phyloP scores from a whole-genome alignment of 148 eudicot genomes.

The Polygonum aviculare region DNA sequence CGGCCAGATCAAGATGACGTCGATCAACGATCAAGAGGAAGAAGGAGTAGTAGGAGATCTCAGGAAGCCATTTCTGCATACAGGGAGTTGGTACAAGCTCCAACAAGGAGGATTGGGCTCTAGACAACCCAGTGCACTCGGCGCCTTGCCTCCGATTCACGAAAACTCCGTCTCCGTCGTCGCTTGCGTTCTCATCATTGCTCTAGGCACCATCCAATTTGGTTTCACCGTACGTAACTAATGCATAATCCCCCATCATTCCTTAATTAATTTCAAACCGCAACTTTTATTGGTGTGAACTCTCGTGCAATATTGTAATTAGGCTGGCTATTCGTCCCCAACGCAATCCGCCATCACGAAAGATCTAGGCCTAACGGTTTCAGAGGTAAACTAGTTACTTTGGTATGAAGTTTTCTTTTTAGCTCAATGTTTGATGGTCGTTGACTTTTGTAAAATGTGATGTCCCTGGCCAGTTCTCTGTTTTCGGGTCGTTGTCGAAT shows the following conservation, averaged over 20 bases:
- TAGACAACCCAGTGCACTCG: conserved; percentile 68
- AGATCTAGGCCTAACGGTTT: conserved; percentile 63
- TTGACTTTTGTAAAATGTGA: not conserved
- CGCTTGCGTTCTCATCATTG: conserved; percentile 89
- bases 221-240: conserved; percentile 66
- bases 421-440: not conserved
- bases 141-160: conserved; percentile 59
- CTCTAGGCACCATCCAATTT: conserved; percentile 92
- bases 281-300: not conserved
- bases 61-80: conserved; percentile 77
- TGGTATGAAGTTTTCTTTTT: not conserved
- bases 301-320: conserved; percentile 14
- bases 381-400: conserved; percentile 45
- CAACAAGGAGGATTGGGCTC: conserved; percentile 48
- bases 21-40: conserved; percentile 45
- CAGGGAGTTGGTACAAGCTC: conserved; percentile 89
- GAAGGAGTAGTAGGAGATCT: conserved; percentile 49
- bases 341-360: conserved; percentile 61
- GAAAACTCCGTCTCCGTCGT: conserved; percentile 78
- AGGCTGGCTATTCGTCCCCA: conserved; percentile 88
- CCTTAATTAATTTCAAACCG: not conserved
- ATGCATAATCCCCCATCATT: not conserved
- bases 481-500: conserved; percentile 84
- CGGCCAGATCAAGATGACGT: conserved; percentile 32
- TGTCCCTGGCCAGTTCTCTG: conserved; percentile 47